Conservation (phyloP, 495 filamentous ascomycete species). For the Podospora comata region DNA sequence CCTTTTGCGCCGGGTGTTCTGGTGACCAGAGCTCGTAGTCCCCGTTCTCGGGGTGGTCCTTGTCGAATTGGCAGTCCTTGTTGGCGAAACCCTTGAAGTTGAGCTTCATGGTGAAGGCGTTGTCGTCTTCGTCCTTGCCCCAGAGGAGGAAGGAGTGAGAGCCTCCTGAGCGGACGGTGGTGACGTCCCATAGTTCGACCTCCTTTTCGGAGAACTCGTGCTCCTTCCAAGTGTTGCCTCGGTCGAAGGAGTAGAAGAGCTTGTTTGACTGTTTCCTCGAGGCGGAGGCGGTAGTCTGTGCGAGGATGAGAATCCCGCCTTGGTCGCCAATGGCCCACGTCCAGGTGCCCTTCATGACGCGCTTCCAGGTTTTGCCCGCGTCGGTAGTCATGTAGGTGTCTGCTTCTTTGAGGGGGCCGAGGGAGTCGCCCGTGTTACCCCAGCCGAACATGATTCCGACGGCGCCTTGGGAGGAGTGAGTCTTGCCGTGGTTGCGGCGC, state of each 20-base stretch:
- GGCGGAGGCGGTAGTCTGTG: conserved; percentile 35
- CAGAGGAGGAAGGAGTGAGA: conserved; percentile 89
- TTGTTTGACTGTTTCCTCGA: conserved; percentile 53
- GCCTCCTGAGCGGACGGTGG: conserved; percentile 83
- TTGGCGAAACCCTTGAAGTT: conserved; percentile 81
- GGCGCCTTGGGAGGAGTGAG: conserved; percentile 81
- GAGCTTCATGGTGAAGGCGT: conserved; percentile 67
- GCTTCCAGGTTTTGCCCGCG: conserved; percentile 83
- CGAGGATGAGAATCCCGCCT: conserved; percentile 85
- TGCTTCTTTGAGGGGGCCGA: conserved; percentile 57
- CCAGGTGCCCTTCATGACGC: conserved; percentile 78
- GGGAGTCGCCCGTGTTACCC: conserved; percentile 80
- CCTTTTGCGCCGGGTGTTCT: conserved; percentile 66
- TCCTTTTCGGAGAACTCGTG: conserved; percentile 70
- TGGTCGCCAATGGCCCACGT: conserved; percentile 94
- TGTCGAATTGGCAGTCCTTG: conserved; percentile 57
- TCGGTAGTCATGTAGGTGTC: conserved; percentile 87
- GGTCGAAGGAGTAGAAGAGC: conserved; percentile 74
- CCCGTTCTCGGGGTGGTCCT: conserved; percentile 56
- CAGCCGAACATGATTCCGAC: conserved; percentile 87
- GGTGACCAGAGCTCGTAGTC: conserved; percentile 83
- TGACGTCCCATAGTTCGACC: conserved; percentile 69
- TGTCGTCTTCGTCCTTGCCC: conserved; percentile 56
- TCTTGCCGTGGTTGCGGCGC: conserved; percentile 70
- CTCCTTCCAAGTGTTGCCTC: conserved; percentile 70